Conservation (phyloP, 495 filamentous ascomycete species). For the Hypoxylon crocopeplum region DNA sequence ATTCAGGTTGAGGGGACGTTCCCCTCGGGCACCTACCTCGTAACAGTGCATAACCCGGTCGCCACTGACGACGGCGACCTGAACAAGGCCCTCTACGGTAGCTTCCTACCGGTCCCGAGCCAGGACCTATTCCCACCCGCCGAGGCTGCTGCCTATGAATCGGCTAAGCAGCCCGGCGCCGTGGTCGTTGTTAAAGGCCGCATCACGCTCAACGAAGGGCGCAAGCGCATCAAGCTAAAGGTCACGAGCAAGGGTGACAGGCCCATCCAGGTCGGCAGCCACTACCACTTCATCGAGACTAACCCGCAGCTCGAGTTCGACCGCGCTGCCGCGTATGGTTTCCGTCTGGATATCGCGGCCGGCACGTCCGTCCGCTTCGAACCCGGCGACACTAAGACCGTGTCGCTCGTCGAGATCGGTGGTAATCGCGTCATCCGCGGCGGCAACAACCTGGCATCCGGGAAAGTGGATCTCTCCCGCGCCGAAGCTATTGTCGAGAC, state of each 20-base stretch:
- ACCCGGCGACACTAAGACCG: conserved; percentile 91
- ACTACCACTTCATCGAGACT: conserved; percentile 96
- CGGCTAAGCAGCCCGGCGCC: conserved; percentile 76
- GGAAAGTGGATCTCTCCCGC: conserved; percentile 67
- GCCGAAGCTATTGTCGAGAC: conserved; percentile 68
- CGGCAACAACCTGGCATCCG: conserved; percentile 81
- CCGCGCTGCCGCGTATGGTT: conserved; percentile 83
- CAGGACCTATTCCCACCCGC: conserved; percentile 66
- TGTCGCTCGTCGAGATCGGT: conserved; percentile 90
- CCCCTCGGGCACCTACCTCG: conserved; percentile 86
- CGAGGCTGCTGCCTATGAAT: conserved; percentile 66
- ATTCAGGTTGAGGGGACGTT: conserved; percentile 97
- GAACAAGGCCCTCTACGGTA: conserved; percentile 85
- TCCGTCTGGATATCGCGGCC: conserved; percentile 85
- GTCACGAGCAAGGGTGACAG: conserved; percentile 90
- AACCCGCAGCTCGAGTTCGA: conserved; percentile 94
- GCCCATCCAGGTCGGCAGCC: conserved; percentile 92
- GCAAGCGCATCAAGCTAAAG: conserved; percentile 73
- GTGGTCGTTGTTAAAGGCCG: conserved; percentile 73
- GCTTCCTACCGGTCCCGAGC: conserved; percentile 85
- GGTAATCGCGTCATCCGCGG: conserved; percentile 83
- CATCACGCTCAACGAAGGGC: conserved; percentile 75
- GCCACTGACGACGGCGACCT: conserved; percentile 87
- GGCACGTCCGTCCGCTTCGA: conserved; percentile 95
- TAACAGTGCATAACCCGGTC: conserved; percentile 93